Evolutionary conservation across 139 green algal species (phyloP).

Genomic region (Chlamydomonas sphaeroides): DNA sequence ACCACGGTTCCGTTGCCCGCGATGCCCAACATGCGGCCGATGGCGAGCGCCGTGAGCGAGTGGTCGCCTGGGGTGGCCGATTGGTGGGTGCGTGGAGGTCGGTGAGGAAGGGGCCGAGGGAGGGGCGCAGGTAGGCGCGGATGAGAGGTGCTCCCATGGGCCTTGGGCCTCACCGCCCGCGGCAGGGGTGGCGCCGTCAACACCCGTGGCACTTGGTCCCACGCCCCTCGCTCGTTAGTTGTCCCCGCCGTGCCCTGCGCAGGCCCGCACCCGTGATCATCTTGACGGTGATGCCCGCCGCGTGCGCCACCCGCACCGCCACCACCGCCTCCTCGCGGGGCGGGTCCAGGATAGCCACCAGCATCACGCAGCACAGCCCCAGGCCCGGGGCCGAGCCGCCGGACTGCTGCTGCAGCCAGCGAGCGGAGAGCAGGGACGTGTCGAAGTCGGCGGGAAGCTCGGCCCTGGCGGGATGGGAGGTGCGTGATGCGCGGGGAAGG

Average conservation of each 20-base stretch:
- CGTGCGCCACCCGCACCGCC: slow-evolving; percentile 51
- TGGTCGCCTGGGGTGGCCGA: slow-evolving; percentile 48
- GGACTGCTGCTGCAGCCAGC: background rate
- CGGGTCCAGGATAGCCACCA: slow-evolving; percentile 52
- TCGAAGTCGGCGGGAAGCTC: slow-evolving; percentile 38
- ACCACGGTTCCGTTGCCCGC: slow-evolving; percentile 7
- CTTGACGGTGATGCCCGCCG: slow-evolving; percentile 57
- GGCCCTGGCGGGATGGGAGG: slow-evolving; percentile 22
- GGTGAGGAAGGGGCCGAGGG: too few relatives aligned
- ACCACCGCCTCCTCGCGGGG: slow-evolving; percentile 52
- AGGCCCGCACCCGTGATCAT: slow-evolving; percentile 55
- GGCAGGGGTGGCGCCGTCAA: too few relatives aligned
- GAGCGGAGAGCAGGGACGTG: background rate
- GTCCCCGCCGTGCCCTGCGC: too few relatives aligned
- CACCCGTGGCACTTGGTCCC: too few relatives aligned
- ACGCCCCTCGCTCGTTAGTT: too few relatives aligned
- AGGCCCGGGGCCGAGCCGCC: background rate
- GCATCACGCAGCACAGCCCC: background rate
- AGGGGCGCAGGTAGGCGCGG: too few relatives aligned
- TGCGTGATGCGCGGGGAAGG: background rate
- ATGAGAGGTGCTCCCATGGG: too few relatives aligned
- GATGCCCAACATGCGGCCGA: slow-evolving; percentile 59
- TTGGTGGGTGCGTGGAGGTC: background rate
- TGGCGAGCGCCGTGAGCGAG: slow-evolving; percentile 52
- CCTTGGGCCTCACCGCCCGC: too few relatives aligned